These are phyloP conservation scores for Limnanthes douglasii DNA, from an alignment of 345 rosid species.

Conservation along the genomic window DNA sequence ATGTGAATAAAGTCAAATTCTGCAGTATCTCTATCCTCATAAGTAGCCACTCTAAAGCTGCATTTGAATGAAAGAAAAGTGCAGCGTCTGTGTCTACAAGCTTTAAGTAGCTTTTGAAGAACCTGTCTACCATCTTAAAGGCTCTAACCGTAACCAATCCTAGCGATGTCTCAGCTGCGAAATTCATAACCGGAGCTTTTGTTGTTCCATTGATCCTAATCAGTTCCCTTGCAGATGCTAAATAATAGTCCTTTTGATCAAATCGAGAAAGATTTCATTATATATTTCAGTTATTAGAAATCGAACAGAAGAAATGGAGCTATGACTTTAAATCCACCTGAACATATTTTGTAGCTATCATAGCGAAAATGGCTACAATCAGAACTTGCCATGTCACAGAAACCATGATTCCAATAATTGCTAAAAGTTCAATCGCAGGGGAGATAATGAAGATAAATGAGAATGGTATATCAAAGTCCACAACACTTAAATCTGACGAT, in stretches of 20 bases:
- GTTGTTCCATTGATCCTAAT: slow-evolving; percentile 84
- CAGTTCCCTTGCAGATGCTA: slow-evolving; percentile 68
- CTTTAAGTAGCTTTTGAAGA: slow-evolving; percentile 36
- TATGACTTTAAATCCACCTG: slow-evolving; percentile 33
- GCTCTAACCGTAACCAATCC: slow-evolving; percentile 82
- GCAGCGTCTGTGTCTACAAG: slow-evolving; percentile 62
- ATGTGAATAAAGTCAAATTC: slow-evolving; percentile 47
- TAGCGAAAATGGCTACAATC: slow-evolving; percentile 37
- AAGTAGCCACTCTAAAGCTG: slow-evolving; percentile 69
- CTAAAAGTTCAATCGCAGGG: slow-evolving; percentile 22
- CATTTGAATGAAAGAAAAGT: slow-evolving; percentile 68
- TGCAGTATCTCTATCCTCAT: slow-evolving; percentile 59
- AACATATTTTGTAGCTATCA: slow-evolving; percentile 30
- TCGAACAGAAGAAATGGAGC: neutral
- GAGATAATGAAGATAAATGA: slow-evolving; percentile 23
- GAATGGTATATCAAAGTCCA: slow-evolving; percentile 55
- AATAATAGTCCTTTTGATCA: slow-evolving; percentile 40
- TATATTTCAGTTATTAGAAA: neutral
- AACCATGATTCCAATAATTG: slow-evolving; percentile 35
- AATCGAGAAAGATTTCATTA: neutral
- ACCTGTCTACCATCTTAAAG: slow-evolving; percentile 45
- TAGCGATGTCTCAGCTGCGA: slow-evolving; percentile 74
- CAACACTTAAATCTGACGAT: slow-evolving; percentile 57
- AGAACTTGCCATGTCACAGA: slow-evolving; percentile 79
- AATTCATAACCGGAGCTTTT: slow-evolving; percentile 89